Conservation (phyloP, 106 monocot species). For the Dioscorea zingiberensis region DNA sequence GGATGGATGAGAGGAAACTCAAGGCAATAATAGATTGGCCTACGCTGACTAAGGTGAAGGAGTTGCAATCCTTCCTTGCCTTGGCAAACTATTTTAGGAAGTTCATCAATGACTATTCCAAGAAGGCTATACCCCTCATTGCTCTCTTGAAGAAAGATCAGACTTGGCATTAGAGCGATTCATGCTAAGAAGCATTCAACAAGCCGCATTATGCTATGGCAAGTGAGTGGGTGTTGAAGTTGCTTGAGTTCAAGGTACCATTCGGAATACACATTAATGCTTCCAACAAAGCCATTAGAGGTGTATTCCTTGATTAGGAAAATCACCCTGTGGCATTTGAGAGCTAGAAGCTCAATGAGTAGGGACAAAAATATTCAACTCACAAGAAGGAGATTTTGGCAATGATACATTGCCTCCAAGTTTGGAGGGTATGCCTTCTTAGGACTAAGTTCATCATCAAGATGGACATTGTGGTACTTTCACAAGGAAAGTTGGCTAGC, state of each 20-base stretch:
- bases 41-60: background rate
- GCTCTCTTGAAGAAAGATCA: background rate
- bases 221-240: background rate
- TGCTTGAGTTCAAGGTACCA: background rate
- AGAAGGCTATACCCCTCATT: background rate
- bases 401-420: slow-evolving; percentile 3
- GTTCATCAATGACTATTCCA: too few species aligned
- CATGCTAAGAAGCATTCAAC: background rate
- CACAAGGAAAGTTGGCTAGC: too few species aligned
- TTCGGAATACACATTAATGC: background rate
- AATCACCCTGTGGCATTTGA: slow-evolving; percentile 1
- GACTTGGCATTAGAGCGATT: background rate
- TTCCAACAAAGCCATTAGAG: background rate
- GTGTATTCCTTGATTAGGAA: background rate
- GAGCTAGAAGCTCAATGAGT: slow-evolving; percentile 5
- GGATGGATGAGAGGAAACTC: background rate
- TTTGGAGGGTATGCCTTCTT: background rate
- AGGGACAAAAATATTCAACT: background rate
- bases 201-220: background rate
- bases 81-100: too few species aligned
- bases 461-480: too few species aligned
- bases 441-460: background rate
- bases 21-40: background rate
- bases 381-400: background rate
- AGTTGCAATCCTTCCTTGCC: background rate